Conservation (phyloP, 1,284 basidiomycete species). For the Apiotrichum porosum region DNA sequence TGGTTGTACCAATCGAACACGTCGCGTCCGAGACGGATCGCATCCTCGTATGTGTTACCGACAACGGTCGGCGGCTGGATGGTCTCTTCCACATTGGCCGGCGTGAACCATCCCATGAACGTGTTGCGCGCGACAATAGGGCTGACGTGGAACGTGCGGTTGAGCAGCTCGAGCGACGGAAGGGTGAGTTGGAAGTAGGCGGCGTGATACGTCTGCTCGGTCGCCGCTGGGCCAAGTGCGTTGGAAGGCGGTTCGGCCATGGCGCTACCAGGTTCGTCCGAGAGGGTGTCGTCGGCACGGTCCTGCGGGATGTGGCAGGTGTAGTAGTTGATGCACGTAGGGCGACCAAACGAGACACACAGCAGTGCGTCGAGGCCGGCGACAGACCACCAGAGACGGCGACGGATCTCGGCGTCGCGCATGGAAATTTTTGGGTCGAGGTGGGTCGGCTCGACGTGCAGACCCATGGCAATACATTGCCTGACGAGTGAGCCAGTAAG, state of each 20-base stretch:
- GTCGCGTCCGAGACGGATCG: conserved; percentile 42
- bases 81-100: conserved; percentile 10
- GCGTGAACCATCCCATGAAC: conserved; percentile 43
- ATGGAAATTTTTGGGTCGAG: conserved; percentile 41
- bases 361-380: conserved; percentile 45
- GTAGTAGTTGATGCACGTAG: conserved; percentile 44
- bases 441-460: conserved; percentile 45
- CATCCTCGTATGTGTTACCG: conserved; percentile 43
- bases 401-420: conserved; percentile 43
- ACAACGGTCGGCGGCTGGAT: conserved; percentile 10
- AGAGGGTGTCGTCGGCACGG: conserved; percentile 36
- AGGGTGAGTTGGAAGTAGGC: conserved; percentile 47
- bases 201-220: conserved; percentile 43
- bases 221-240: conserved; percentile 32
- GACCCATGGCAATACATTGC: conserved; percentile 44
- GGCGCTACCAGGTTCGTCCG: conserved; percentile 35
- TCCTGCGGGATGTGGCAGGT: conserved; percentile 46
- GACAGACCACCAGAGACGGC: conserved; percentile 47
- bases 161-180: conserved; percentile 43
- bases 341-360: conserved; percentile 45
- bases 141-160: conserved; percentile 43
- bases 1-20: conserved; percentile 44
- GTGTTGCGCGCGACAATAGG: conserved; percentile 31
- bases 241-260: conserved; percentile 26
- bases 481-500: conserved; percentile 40